Evolutionary conservation across 2,329 filamentous ascomycete species (phyloP).

Genomic region (Aspergillus intermedius): DNA sequence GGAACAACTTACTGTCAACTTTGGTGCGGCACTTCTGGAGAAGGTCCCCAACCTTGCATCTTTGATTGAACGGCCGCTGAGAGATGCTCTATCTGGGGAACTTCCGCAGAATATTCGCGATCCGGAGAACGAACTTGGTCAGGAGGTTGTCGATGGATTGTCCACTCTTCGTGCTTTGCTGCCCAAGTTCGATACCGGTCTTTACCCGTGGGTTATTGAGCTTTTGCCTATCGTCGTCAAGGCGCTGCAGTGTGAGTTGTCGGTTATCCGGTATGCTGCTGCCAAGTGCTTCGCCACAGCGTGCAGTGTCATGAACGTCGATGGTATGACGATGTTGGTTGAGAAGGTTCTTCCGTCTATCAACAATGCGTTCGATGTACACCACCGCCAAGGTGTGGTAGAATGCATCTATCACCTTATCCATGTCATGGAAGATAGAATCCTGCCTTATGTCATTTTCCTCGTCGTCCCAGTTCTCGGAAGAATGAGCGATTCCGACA

Average conservation of each 20-base stretch:
- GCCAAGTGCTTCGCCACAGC: constrained; percentile 96
- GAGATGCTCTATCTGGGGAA: constrained; percentile 63
- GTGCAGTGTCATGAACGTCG: constrained; percentile 90
- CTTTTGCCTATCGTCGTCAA: constrained; percentile 81
- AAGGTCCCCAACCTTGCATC: constrained; percentile 74
- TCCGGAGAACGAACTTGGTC: constrained; percentile 68
- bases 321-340: constrained; percentile 92
- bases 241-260: constrained; percentile 78
- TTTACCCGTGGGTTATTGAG: constrained; percentile 74
- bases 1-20: constrained; percentile 75
- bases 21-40: constrained; percentile 70
- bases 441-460: constrained; percentile 97
- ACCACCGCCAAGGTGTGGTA: constrained; percentile 85
- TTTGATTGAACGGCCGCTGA: constrained; percentile 76
- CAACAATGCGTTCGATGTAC: constrained; percentile 80
- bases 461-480: constrained; percentile 94
- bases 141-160: constrained; percentile 89
- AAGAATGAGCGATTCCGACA: constrained; percentile 97
- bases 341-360: constrained; percentile 89
- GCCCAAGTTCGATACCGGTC: constrained; percentile 72
- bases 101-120: constrained; percentile 68
- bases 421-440: constrained; percentile 93
- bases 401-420: constrained; percentile 96
- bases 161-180: constrained; percentile 86
- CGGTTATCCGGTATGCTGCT: constrained; percentile 91